Evolutionary conservation across 352 stramenopile genomes (phyloP).

Genomic region (Halophytophthora polymorphica): DNA sequence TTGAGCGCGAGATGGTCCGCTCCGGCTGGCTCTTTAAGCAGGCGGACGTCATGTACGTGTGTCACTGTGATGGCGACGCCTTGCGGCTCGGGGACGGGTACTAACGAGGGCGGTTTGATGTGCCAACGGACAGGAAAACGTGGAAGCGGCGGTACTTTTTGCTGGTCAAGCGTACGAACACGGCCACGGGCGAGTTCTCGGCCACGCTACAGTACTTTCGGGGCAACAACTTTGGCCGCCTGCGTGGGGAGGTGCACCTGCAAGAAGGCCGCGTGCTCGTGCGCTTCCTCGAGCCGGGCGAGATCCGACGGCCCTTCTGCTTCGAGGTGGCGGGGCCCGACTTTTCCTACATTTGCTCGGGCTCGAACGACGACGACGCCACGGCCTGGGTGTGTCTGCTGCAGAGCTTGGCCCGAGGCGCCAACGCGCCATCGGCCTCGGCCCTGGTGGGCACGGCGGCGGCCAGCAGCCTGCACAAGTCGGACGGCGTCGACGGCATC

Average conservation of each 20-base stretch:
- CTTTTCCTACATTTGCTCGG: constrained; percentile 77
- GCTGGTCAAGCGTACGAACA: constrained; percentile 77
- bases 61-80: neutral
- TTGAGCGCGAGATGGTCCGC: constrained; percentile 48
- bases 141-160: constrained; percentile 89
- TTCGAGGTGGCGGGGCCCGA: constrained; percentile 76
- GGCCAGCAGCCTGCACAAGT: constrained; percentile 32
- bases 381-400: constrained; percentile 83
- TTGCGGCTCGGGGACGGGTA: constrained; percentile 2
- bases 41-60: constrained; percentile 52
- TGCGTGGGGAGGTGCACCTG: constrained; percentile 75
- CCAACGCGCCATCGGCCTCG: constrained; percentile 32
- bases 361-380: constrained; percentile 81
- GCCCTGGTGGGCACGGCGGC: constrained; percentile 32
- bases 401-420: constrained; percentile 54
- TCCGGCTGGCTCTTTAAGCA: constrained; percentile 61
- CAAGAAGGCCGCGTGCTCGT: constrained; percentile 65
- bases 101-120: constrained; percentile 13
- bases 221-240: constrained; percentile 74
- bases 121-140: constrained; percentile 48
- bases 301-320: constrained; percentile 82
- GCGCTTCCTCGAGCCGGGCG: constrained; percentile 71
- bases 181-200: constrained; percentile 60
- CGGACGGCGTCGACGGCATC: constrained; percentile 25
- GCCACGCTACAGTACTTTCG: constrained; percentile 86